A percentile compares a stretch with the other conserved stretches of the same genome.
Evolutionary conservation across 352 stramenopile species (phyloP).

Genomic region (Phytophthora ramorum): DNA sequence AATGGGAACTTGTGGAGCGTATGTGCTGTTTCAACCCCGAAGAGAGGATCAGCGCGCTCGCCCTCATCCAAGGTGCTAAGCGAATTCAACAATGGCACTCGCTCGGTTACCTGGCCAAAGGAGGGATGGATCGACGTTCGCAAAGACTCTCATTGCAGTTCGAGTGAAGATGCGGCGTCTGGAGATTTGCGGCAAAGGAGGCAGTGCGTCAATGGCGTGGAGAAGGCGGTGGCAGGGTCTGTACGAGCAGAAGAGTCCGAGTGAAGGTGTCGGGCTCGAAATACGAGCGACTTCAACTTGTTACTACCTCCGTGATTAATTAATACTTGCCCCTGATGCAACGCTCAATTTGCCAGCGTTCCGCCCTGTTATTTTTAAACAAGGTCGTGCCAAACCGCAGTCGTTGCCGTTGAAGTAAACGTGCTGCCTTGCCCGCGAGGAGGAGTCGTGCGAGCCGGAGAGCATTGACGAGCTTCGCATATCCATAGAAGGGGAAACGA

Average conservation of each 20-base stretch:
- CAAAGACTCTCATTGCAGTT: not conserved
- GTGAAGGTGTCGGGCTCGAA: not conserved
- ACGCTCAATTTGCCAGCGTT: not conserved
- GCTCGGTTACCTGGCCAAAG: not conserved
- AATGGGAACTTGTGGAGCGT: conserved; percentile 6
- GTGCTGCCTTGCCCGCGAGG: too few relatives aligned
- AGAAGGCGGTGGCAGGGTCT: conserved; percentile 4
- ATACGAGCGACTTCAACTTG: not conserved
- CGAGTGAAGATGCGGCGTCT: not conserved
- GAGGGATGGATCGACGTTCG: not conserved
- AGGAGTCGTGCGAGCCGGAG: conserved; percentile 25
- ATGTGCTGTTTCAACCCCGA: conserved; percentile 21
- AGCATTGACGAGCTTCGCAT: conserved; percentile 24
- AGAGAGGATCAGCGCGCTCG: conserved; percentile 1
- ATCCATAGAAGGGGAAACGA: conserved; percentile 23
- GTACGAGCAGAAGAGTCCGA: not conserved
- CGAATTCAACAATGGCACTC: conserved; percentile 5
- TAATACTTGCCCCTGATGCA: not conserved
- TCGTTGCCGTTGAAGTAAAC: conserved; percentile 2
- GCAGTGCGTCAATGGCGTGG: not conserved
- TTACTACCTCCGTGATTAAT: not conserved
- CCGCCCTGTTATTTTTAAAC: not conserved
- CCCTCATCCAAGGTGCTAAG: not conserved
- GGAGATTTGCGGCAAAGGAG: conserved; percentile 26
- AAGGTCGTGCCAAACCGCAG: not conserved